phyloP scores from a whole-genome alignment of 2,329 filamentous ascomycete genomes.

The Ophiostoma sp. region DNA sequence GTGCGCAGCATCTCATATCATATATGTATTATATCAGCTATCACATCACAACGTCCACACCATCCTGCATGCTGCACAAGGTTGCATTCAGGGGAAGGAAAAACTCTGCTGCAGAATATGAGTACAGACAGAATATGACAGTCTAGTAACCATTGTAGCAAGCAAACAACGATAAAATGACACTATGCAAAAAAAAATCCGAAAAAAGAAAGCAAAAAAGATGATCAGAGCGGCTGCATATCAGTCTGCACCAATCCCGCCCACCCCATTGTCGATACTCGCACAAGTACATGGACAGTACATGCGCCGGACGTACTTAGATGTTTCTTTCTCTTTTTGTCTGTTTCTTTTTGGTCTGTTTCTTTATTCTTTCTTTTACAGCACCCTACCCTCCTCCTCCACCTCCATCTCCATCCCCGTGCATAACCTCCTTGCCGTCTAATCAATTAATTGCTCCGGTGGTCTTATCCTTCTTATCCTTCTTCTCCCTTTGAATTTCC shows the following conservation, averaged over 20 bases:
- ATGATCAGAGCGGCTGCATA: background rate
- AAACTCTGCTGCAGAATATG: slow-evolving; percentile 10
- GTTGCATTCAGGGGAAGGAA: slow-evolving; percentile 8
- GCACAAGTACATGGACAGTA: background rate
- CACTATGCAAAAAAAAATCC: background rate
- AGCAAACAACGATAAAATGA: background rate
- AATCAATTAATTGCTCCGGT: background rate
- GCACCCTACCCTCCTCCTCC: background rate
- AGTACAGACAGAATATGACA: background rate
- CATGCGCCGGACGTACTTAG: background rate
- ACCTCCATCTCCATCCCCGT: background rate
- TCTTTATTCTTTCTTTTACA: no score
- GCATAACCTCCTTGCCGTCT: slow-evolving; percentile 11
- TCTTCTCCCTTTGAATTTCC: background rate
- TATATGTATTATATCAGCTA: background rate
- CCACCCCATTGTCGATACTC: slow-evolving; percentile 5
- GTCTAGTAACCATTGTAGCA: background rate
- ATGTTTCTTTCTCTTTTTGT: background rate
- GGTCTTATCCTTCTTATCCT: slow-evolving; percentile 6
- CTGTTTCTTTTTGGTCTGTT: background rate
- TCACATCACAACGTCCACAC: slow-evolving; percentile 5
- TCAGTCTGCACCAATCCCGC: slow-evolving; percentile 12
- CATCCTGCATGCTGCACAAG: background rate
- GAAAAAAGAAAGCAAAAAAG: background rate
- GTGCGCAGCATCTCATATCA: background rate